Base-by-base conservation (phyloP, 2,329 filamentous ascomycete genomes). In the Pleoardoris graminearum region DNA sequence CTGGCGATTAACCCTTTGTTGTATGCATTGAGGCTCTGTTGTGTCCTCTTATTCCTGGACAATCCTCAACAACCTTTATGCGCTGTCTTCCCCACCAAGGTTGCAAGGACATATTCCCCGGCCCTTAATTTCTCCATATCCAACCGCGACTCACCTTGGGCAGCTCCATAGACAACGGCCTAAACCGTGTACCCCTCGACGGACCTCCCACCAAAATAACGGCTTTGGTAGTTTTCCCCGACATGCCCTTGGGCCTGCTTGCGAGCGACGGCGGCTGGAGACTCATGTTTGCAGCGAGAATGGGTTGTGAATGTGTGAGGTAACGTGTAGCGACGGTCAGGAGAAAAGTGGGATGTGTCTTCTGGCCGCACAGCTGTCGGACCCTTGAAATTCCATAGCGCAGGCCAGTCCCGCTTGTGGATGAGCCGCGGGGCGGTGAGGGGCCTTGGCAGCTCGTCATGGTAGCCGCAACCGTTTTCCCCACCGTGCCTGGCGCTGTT, bases 131-230 rank as follows among this genome's bases (percentile, higher is more conserved):
- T 3, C 4, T 23, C n/a, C 33, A 47, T 19, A 14, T 14, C 42
- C 27, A 27, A 42, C 16, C 29, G 37, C 33, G 37, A 74, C 77
- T 57, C 76, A 93, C 90, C 86, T 97, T 97, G 66, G 94, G 94
- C 51, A 97, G 82, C 78, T 99, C 94, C 68, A 97, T 88, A 50
- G 91, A 96, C 63, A 99, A 83, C 66, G 94, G 94, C 65, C 94
- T 85, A 79, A 97, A 97, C 63, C 94, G 86, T 58, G 94, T 99
- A 73, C 94, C 94, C 82, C 94, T 85, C 53, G 92, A 97, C 50
- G 94, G 92, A 55, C 94, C 93, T 62, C 93, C 93, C 70, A 97
- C 92, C 80, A 97, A 80, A 77, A 97, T 96, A 64, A 97, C 88
- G 63, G 93, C 93, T 79, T 97, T 97, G 73, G 92, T 96, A 60